phyloP scores from a whole-genome alignment of 2,329 filamentous ascomycete species.

The Alternaria sp. region DNA sequence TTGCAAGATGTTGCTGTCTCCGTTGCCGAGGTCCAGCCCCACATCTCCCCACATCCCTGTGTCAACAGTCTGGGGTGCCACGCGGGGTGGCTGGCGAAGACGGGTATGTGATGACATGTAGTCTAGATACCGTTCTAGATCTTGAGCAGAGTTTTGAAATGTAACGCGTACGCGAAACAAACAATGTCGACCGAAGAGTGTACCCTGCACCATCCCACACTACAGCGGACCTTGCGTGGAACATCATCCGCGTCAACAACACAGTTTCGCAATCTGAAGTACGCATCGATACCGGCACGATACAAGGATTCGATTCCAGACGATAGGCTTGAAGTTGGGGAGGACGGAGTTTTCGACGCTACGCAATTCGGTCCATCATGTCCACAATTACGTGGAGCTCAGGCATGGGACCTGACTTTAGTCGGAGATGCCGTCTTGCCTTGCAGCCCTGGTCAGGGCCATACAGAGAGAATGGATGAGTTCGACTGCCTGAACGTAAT shows the following conservation, averaged over 20 bases:
- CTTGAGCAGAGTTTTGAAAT: neutral
- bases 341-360: slow-evolving; percentile 34
- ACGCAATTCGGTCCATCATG: slow-evolving; percentile 47
- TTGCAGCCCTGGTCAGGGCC: slow-evolving; percentile 20
- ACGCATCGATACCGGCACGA: slow-evolving; percentile 41
- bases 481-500: slow-evolving; percentile 45
- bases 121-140: no score
- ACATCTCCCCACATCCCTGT: slow-evolving; percentile 10
- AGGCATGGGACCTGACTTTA: slow-evolving; percentile 36
- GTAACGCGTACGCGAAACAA: neutral
- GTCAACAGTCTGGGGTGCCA: neutral
- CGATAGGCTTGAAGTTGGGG: slow-evolving; percentile 5
- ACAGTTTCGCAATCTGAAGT: slow-evolving; percentile 48
- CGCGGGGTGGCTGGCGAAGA: neutral
- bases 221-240: slow-evolving; percentile 26
- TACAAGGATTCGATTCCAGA: slow-evolving; percentile 39
- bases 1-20: neutral
- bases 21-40: slow-evolving; percentile 13
- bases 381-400: slow-evolving; percentile 42
- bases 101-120: no score
- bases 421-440: slow-evolving; percentile 24
- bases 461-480: slow-evolving; percentile 38
- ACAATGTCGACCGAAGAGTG: neutral
- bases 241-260: slow-evolving; percentile 21
- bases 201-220: slow-evolving; percentile 18